Evolutionary conservation across 2,329 filamentous ascomycete genomes (phyloP), one percentile per base, ranked within the genome.

Genomic region (Cadophora gregata): DNA sequence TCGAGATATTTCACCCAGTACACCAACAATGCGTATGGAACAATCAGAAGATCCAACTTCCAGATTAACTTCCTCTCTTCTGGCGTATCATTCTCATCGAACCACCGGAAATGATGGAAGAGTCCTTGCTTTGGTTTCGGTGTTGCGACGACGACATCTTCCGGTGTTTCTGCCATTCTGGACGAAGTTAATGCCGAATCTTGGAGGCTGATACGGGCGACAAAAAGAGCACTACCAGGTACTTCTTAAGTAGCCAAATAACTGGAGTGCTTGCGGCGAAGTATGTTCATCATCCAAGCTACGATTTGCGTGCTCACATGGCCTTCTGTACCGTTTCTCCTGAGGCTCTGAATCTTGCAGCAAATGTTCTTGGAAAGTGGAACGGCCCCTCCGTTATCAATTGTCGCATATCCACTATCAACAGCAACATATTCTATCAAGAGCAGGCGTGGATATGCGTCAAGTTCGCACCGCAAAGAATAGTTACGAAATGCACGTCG

Each of bases 51-150:
- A 36, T 38, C 33, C 55, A 38, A 21, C 42, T 47, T 47, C 55
- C 55, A 59, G 55, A 59, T 38, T 12, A 59, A 9, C 19, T 59
- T 38, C 31, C 29, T n/a, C n/a, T 59, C 55, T 59, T 59, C 33
- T 16, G 7, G 55, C 14, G 33, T 47, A 16, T 59, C 55, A n/a
- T 38, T 59, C 31, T 38, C 55, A 16, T 59, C 55, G 25, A 59
- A 21, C 33, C 19, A 59, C 42, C 33, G 21, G 33, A 38, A 38
- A 24, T 59, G 9, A 31, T 38, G 55, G 21, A 59, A 42, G 6
- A 38, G 16, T 38, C 24, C 38, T 42, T 38, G 21, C 4, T 3
- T n/a, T 1, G 42, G 10, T 16, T 45, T 47, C n/a, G 16, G 1
- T 19, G 19, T 6, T 47, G 42, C 6, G 19, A 47, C 19, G 6